Evolutionary conservation across 495 filamentous ascomycete species (phyloP), one percentile per base, ranked within the genome.

Genomic region (Podospora anserina): DNA sequence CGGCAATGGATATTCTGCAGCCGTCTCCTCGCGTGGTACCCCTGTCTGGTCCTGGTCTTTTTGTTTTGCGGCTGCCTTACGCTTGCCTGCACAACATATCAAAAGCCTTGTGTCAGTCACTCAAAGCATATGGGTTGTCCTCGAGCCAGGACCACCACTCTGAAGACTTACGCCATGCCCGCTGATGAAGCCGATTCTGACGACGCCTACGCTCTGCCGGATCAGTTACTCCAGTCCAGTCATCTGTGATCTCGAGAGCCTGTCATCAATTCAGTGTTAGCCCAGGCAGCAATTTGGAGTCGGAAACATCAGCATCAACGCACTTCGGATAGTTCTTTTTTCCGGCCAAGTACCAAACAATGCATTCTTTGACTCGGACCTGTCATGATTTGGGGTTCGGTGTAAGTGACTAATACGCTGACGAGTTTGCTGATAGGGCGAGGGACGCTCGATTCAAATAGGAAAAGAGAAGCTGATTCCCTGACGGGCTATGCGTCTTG

Each of bases 151-250:
- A 59, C 3, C 39, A 13, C 15, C 39, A 49, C 2, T 0, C 55
- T 7, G 6, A 13, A n/a, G 6, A 58, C 71, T 72, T 64, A 72
- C 67, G 56, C 58, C 63, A 70, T 13, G 67, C 68, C 44, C 71
- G 64, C 54, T 73, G 71, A 65, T 73, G 66, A 20, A 73, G 65
- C 7, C 71, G 65, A 57, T 70, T 73, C 39, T 72, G 71, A 44
- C 56, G 16, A 49, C 67, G 63, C 26, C 68, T 70, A 26, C 71
- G n/a, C n/a, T 49, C 61, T 30, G 59, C 66, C 32, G 68, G 55
- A 55, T 70, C 68, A 23, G 71, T 68, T 34, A 32, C 44, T 1
- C 68, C 71, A n/a, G 65, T 70, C 71, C 71, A 73, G 55, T 70
- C 65, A 66, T 73, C 71, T 16, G 5, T 26, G n/a, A 58, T 58